Evolutionary conservation across 768 basidiomycete species (phyloP), one percentile per base, ranked within the genome.

Genomic region (Chalciporus chontae): DNA sequence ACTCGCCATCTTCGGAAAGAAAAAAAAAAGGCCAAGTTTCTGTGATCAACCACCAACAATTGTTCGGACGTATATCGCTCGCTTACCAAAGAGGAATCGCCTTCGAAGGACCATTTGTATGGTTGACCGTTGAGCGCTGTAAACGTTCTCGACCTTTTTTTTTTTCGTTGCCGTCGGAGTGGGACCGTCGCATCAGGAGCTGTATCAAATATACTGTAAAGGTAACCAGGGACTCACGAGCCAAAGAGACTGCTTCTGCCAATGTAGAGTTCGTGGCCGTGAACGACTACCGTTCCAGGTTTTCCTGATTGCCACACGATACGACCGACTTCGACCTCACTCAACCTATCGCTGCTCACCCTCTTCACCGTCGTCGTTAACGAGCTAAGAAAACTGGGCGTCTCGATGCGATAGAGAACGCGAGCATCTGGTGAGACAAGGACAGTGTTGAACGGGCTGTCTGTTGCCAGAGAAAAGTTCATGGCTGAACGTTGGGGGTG

Each of bases 101-200:
- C 68, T 24, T 63, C 61, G 36, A 69, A 67, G 17, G 65, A 60
- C 66, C 66, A 67, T 50, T 67, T 67, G 48, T 67, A 67, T 6
- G 66, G 64, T 38, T 67, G 63, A 15, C 66, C 66, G 40, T 67
- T 67, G 56, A 69, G 57, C 21, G 66, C 68, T 36, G 58, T 67
- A 36, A 67, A 67, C 40, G 68, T 68, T 24, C 66, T 56, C 31
- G 66, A 69, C 43, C 66, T 67, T 42, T 47, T 47, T 43, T n/a
- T n/a, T n/a, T n/a, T n/a, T n/a, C n/a, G 34, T 36, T 36, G 34
- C 34, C 34, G 34, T 32, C 34, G n/a, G n/a, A 36, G 15, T n/a
- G n/a, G 32, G 15, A 14, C 14, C 4, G n/a, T n/a, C n/a, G 11
- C 34, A 36, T 36, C 15, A 36, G 34, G 34, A 15, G 4, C 34